Conservation (phyloP, 2,329 filamentous ascomycete genomes). For the Penicillium sp. region DNA sequence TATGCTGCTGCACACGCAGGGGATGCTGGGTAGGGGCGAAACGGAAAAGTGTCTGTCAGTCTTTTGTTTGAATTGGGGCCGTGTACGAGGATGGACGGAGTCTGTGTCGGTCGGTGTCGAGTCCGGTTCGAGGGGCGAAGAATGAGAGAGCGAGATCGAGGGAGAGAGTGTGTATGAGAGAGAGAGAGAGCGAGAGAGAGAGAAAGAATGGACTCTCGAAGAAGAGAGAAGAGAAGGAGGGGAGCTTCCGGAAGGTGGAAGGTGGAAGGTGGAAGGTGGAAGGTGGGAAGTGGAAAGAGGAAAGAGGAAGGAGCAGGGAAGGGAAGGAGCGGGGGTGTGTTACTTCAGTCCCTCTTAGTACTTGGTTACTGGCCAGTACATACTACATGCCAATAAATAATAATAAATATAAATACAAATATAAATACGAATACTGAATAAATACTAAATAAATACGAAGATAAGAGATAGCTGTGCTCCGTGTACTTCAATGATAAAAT, state of each 20-base stretch:
- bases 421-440: too few species aligned
- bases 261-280: not conserved
- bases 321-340: not conserved
- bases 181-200: not conserved
- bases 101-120: not conserved
- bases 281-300: not conserved
- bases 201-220: not conserved
- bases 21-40: slow-evolving; percentile 8
- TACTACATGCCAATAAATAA: too few species aligned
- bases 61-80: not conserved
- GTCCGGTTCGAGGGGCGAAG: too few species aligned
- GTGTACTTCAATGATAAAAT: too few species aligned
- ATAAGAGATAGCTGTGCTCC: too few species aligned
- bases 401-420: too few species aligned
- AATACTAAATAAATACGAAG: too few species aligned
- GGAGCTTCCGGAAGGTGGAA: too few species aligned
- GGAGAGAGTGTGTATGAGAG: not conserved
- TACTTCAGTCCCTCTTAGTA: not conserved
- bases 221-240: not conserved
- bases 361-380: too few species aligned
- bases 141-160: not conserved
- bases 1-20: slow-evolving; percentile 2
- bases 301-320: not conserved
- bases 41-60: not conserved
- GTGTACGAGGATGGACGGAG: not conserved